phyloP scores from a whole-genome alignment of 805 yeast genomes.

The Blastobotrys terrestris region DNA sequence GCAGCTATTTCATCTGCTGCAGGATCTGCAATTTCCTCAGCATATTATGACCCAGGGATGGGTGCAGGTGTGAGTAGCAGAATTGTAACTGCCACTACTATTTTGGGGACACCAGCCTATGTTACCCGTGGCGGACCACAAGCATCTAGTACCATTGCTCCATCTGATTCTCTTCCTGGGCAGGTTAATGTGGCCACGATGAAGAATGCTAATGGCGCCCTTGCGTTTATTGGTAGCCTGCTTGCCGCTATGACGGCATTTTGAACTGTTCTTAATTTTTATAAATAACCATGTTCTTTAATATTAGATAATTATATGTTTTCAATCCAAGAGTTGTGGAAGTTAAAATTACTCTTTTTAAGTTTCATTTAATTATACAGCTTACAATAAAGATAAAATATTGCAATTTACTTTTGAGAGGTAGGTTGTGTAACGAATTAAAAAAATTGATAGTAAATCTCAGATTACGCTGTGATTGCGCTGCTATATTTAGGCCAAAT shows the following conservation, averaged over 20 bases:
- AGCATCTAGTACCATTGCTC: too few species aligned
- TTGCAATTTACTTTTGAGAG: too few species aligned
- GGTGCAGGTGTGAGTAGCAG: background rate
- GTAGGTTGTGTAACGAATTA: too few species aligned
- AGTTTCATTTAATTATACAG: too few species aligned
- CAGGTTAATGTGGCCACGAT: constrained; percentile 1
- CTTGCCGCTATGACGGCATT: background rate
- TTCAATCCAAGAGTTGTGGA: too few species aligned
- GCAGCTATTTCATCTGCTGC: background rate
- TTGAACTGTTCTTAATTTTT: too few species aligned
- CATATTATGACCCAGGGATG: background rate
- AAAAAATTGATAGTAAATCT: too few species aligned
- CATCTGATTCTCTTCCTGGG: background rate
- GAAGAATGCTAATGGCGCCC: background rate
- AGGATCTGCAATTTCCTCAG: background rate
- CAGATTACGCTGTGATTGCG: too few species aligned
- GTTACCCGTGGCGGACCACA: background rate
- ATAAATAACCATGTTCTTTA: background rate
- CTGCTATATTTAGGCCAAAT: too few species aligned
- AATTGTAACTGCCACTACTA: background rate
- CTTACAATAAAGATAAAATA: too few species aligned
- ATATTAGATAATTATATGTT: too few species aligned
- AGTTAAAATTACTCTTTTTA: too few species aligned
- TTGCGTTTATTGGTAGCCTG: background rate
- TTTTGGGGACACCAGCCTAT: background rate